Evolutionary conservation across 1,139 yeast species (phyloP).

Genomic region (Petasospora rhodanensis): DNA sequence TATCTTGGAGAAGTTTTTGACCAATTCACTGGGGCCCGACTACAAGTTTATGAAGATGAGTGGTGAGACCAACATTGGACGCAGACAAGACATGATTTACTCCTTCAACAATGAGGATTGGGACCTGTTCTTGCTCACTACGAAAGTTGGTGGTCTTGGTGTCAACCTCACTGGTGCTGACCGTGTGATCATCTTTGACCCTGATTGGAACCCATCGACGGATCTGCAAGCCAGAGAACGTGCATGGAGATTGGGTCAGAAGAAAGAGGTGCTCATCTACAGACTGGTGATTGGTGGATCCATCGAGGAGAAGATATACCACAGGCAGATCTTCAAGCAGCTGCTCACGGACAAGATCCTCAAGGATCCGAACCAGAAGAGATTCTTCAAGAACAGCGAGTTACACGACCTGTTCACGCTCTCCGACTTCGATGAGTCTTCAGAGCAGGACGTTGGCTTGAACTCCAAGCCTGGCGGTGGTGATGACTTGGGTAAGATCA

Average conservation of each 20-base stretch:
- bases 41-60: slow-evolving; percentile 80
- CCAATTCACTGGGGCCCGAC: slow-evolving; percentile 33
- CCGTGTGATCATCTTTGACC: slow-evolving; percentile 89
- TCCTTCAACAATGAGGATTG: slow-evolving; percentile 59
- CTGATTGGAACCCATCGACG: slow-evolving; percentile 98
- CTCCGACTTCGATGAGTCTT: slow-evolving; percentile 61
- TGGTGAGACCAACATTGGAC: slow-evolving; percentile 80
- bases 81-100: slow-evolving; percentile 77
- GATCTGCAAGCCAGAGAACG: slow-evolving; percentile 96
- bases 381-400: slow-evolving; percentile 91
- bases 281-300: slow-evolving; percentile 92
- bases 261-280: slow-evolving; percentile 87
- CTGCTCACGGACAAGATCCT: slow-evolving; percentile 88
- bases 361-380: slow-evolving; percentile 90
- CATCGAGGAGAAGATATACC: slow-evolving; percentile 94
- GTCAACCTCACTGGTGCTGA: slow-evolving; percentile 94
- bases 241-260: slow-evolving; percentile 97
- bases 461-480: slow-evolving; percentile 27
- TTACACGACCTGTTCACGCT: slow-evolving; percentile 83
- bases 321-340: slow-evolving; percentile 93
- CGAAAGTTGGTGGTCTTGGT: slow-evolving; percentile 95
- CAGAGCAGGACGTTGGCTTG: slow-evolving; percentile 26
- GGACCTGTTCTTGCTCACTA: slow-evolving; percentile 75
- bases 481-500: slow-evolving; percentile 55
- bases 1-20: slow-evolving; percentile 68